Percentiles rank a stretch among this genome's conserved stretches.
Evolutionary conservation across 1,284 basidiomycete genomes (phyloP).

Genomic region (Singerocomus rubriflavus): DNA sequence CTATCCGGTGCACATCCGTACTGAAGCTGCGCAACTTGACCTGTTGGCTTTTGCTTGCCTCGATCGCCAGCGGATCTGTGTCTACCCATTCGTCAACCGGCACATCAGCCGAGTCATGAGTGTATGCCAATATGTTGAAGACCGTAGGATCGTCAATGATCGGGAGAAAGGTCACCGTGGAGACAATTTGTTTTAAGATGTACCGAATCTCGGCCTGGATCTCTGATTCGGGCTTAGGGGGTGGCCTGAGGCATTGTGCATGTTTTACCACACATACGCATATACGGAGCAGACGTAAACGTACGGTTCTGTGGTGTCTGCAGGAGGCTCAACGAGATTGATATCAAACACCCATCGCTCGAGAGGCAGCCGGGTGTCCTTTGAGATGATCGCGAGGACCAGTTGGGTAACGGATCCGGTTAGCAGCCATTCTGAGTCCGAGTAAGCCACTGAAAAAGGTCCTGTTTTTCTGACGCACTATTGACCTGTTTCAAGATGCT

Average conservation of each 20-base stretch:
- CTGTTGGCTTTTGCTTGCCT: conserved; percentile 94
- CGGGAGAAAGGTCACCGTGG: conserved; percentile 93
- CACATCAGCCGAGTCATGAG: conserved; percentile 81
- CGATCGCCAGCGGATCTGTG: conserved; percentile 92
- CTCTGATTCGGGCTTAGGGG: conserved; percentile 80
- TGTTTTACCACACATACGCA: conserved; percentile 1
- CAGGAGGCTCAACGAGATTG: conserved; percentile 66
- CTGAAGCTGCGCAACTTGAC: conserved; percentile 90
- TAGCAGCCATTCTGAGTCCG: conserved; percentile 79
- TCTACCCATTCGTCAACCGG: conserved; percentile 93
- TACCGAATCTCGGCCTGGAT: conserved; percentile 97
- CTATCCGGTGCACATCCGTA: conserved; percentile 87
- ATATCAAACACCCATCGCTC: conserved; percentile 99
- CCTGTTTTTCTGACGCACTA: conserved; percentile 48
- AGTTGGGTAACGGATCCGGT: conserved; percentile 88
- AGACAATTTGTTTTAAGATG: conserved; percentile 98
- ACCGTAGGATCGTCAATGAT: conserved; percentile 93
- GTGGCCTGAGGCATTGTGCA: conserved; percentile 34
- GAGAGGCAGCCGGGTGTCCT: conserved; percentile 87
- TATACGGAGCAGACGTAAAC: conserved; percentile 18
- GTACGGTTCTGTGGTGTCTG: conserved; percentile 49
- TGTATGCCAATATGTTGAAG: conserved; percentile 96
- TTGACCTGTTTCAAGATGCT: conserved; percentile 91
- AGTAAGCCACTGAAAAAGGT: conserved; percentile 1
- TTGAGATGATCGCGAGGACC: conserved; percentile 94